Conservation (phyloP, 495 filamentous ascomycete species). For the Aspergillus wentii region DNA sequence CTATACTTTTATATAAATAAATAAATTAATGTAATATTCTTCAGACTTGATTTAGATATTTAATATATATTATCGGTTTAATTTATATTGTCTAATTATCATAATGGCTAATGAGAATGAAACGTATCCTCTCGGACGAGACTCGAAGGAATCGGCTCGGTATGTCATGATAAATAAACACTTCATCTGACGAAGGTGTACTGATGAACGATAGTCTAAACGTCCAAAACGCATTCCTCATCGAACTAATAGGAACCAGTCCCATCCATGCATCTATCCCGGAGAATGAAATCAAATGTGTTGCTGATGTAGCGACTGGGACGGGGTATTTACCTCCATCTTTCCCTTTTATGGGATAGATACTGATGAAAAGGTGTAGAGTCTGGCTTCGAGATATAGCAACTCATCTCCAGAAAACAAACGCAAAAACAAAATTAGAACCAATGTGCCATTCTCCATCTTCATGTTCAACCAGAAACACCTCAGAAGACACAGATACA, state of each 20-base stretch:
- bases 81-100: no score
- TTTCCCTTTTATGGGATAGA: not conserved
- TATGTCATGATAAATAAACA: conserved; percentile 5
- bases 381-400: conserved; percentile 15
- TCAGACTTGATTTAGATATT: no score
- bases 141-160: conserved; percentile 13
- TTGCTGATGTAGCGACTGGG: conserved; percentile 36
- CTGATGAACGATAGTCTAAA: no score
- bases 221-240: conserved; percentile 20
- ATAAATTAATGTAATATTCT: no score
- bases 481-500: no score
- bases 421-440: not conserved
- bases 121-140: conserved; percentile 13
- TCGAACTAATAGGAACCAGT: conserved; percentile 12
- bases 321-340: conserved; percentile 22
- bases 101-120: no score
- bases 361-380: not conserved
- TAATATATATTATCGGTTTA: no score
- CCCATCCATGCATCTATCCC: conserved; percentile 27
- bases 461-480: not conserved
- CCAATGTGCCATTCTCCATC: no score
- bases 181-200: no score
- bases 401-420: not conserved
- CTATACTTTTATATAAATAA: no score
- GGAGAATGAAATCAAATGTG: conserved; percentile 6